phyloP scores from a whole-genome alignment of 169 alveolate species.

The Perkinsus chesapeaki region DNA sequence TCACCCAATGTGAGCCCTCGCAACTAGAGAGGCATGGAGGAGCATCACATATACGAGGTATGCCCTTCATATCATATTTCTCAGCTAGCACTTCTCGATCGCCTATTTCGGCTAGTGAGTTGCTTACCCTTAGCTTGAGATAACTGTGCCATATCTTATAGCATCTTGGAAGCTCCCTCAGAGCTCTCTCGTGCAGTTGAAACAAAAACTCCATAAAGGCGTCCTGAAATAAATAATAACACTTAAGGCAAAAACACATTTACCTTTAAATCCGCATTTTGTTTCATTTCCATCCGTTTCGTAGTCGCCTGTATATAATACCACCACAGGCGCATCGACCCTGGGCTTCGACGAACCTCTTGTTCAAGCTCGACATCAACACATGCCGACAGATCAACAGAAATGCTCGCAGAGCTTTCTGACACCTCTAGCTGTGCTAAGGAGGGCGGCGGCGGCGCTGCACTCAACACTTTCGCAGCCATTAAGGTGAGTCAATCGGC shows the following conservation, averaged over 20 bases:
- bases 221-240: neutral
- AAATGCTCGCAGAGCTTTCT: neutral
- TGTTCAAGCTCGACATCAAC: neutral
- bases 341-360: neutral
- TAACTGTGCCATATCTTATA: neutral
- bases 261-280: neutral
- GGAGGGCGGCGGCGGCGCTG: neutral
- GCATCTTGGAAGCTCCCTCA: neutral
- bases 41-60: too few relatives aligned
- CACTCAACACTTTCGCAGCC: neutral
- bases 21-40: too few relatives aligned
- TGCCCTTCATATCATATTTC: too few relatives aligned
- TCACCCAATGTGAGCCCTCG: too few relatives aligned
- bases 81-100: too few relatives aligned
- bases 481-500: too few relatives aligned
- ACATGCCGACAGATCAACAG: neutral
- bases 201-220: neutral
- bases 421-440: neutral
- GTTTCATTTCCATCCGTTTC: neutral
- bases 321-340: conserved; percentile 2
- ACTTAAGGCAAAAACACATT: neutral
- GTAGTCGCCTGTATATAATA: neutral
- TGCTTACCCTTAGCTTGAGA: neutral
- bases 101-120: too few relatives aligned
- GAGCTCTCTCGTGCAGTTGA: neutral